These are phyloP conservation scores for Penicillium malachiteum DNA, from an alignment of 495 filamentous ascomycete genomes.

Conservation along the genomic window DNA sequence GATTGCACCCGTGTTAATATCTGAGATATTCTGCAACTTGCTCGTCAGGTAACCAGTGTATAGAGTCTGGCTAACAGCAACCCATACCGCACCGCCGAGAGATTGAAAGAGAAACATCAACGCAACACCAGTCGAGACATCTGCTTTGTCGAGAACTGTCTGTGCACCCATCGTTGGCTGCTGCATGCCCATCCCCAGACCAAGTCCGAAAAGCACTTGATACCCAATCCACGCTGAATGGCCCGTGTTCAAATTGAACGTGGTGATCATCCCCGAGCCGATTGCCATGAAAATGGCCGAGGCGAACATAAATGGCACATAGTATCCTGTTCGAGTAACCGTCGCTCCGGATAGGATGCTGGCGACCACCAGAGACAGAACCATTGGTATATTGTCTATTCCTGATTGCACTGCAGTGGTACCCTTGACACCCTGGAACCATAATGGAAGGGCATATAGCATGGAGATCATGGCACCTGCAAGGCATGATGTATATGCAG, in stretches of 20 bases:
- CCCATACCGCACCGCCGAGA: slow-evolving; percentile 65
- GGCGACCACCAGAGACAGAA: slow-evolving; percentile 45
- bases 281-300: slow-evolving; percentile 53
- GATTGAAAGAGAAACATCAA: slow-evolving; percentile 67
- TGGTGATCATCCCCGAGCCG: slow-evolving; percentile 63
- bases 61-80: slow-evolving; percentile 58
- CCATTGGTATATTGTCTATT: slow-evolving; percentile 39
- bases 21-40: slow-evolving; percentile 39
- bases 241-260: slow-evolving; percentile 51
- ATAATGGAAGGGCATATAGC: slow-evolving; percentile 67
- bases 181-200: slow-evolving; percentile 73
- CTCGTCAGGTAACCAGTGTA: slow-evolving; percentile 52
- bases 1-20: slow-evolving; percentile 39
- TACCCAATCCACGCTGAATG: slow-evolving; percentile 65
- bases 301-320: slow-evolving; percentile 58
- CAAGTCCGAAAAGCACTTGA: slow-evolving; percentile 68
- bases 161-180: slow-evolving; percentile 55
- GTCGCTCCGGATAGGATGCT: slow-evolving; percentile 48
- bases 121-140: slow-evolving; percentile 61
- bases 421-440: slow-evolving; percentile 66
- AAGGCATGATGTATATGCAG: slow-evolving; percentile 30
- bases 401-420: slow-evolving; percentile 34
- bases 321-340: slow-evolving; percentile 63
- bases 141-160: slow-evolving; percentile 52
- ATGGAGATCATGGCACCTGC: slow-evolving; percentile 33